Evolutionary conservation across 2,329 filamentous ascomycete species (phyloP).

Genomic region (Aureobasidium sp.): DNA sequence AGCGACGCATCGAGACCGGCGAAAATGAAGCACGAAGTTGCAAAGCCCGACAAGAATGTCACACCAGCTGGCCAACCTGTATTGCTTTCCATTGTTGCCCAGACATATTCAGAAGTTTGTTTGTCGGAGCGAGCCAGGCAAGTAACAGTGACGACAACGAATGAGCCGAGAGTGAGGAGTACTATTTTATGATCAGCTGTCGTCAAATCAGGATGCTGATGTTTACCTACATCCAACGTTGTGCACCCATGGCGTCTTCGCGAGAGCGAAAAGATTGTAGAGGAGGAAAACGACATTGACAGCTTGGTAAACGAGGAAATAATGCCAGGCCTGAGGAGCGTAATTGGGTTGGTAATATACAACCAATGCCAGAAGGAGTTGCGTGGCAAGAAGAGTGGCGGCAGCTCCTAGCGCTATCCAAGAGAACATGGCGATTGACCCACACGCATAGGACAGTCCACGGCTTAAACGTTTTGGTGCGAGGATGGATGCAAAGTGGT

Average conservation of each 20-base stretch:
- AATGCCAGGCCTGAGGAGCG: constrained; percentile 12
- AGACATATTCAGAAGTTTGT: constrained; percentile 42
- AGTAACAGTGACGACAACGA: constrained; percentile 38
- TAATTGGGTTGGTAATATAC: constrained; percentile 16
- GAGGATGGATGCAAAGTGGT: constrained; percentile 7
- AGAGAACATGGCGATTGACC: constrained; percentile 8
- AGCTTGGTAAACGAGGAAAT: constrained; percentile 17
- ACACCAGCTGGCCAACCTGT: constrained; percentile 39
- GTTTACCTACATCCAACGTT: constrained; percentile 44
- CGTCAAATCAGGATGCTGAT: constrained; percentile 25
- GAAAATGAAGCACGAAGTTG: constrained; percentile 22
- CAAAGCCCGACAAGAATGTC: constrained; percentile 20
- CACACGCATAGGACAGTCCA: background rate
- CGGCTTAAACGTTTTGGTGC: background rate
- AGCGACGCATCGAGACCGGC: constrained; percentile 20
- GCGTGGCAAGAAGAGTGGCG: constrained; percentile 20
- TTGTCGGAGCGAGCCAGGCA: constrained; percentile 31
- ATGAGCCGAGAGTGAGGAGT: constrained; percentile 35
- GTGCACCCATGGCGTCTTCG: constrained; percentile 46
- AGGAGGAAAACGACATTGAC: constrained; percentile 41
- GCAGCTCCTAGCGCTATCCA: constrained; percentile 19
- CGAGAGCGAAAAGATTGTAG: constrained; percentile 52
- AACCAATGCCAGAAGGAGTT: constrained; percentile 13
- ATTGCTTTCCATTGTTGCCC: constrained; percentile 43
- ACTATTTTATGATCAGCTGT: constrained; percentile 16